Conservation (phyloP, 2,329 filamentous ascomycete genomes). For the Colletotrichum melonis region DNA sequence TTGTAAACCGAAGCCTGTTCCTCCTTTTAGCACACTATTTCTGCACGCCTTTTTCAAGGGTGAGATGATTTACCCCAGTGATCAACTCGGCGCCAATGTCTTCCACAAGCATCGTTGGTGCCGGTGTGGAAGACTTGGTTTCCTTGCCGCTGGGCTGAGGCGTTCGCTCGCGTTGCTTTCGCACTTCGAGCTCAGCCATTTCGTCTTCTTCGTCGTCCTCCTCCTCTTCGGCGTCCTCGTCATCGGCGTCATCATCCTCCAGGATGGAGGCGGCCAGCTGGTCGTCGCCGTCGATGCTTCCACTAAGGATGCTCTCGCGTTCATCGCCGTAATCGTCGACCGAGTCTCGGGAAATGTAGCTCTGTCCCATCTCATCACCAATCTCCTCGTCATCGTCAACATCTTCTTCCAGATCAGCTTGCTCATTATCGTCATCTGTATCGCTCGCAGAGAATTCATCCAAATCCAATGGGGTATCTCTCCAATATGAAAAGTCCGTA, state of each 20-base stretch:
- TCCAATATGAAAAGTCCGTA: constrained; percentile 98
- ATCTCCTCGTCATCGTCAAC: constrained; percentile 59
- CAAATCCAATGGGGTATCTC: constrained; percentile 83
- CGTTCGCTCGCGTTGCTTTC: constrained; percentile 29
- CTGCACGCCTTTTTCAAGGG: constrained; percentile 53
- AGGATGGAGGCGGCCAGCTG: constrained; percentile 53
- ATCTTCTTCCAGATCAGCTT: constrained; percentile 61
- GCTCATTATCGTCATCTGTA: constrained; percentile 65
- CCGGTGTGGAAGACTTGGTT: constrained; percentile 34
- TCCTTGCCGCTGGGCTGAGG: constrained; percentile 30
- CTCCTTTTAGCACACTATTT: constrained; percentile 38
- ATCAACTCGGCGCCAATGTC: constrained; percentile 69
- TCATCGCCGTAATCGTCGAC: constrained; percentile 57
- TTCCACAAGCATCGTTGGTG: constrained; percentile 44
- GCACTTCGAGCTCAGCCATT: constrained; percentile 51
- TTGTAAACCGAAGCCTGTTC: constrained; percentile 34
- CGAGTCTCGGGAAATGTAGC: constrained; percentile 65
- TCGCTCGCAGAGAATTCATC: constrained; percentile 92
- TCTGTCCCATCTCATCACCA: constrained; percentile 60
- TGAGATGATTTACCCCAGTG: constrained; percentile 67
- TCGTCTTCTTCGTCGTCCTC: constrained; percentile 47
- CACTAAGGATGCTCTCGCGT: constrained; percentile 55
- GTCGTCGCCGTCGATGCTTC: constrained; percentile 57
- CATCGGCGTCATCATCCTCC: constrained; percentile 48
- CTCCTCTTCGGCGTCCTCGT: constrained; percentile 47